These are phyloP conservation scores for Nymphaea colorata DNA, from an alignment of 164 flowering plant genomes.

Conservation along the genomic window DNA sequence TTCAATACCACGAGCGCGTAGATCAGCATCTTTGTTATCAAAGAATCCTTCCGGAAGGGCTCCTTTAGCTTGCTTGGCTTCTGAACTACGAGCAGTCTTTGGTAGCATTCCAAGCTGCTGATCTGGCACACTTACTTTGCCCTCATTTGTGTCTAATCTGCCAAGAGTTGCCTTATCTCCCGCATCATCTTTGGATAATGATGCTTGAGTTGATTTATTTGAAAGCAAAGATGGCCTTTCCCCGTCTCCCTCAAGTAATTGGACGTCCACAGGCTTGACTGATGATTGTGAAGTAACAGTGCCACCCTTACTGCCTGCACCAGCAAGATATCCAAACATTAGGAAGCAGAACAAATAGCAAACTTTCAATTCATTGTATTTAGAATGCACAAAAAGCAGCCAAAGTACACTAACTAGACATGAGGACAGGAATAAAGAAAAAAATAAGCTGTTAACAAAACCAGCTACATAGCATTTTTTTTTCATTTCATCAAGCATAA, in stretches of 20 bases:
- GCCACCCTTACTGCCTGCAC: constrained; percentile 5
- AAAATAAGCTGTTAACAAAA: too few relatives aligned
- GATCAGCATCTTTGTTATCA: constrained; percentile 90
- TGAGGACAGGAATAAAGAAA: too few relatives aligned
- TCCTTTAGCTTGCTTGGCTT: constrained; percentile 47
- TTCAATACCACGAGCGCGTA: constrained; percentile 86
- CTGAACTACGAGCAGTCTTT: constrained; percentile 17
- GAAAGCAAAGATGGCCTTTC: constrained; percentile 7
- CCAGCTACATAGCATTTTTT: too few relatives aligned
- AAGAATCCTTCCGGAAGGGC: constrained; percentile 89
- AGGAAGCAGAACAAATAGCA: too few relatives aligned
- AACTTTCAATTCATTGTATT: too few relatives aligned
- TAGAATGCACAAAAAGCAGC: too few relatives aligned
- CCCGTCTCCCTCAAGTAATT: background rate
- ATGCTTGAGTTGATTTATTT: constrained; percentile 6
- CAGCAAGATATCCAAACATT: background rate
- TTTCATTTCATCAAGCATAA: too few relatives aligned
- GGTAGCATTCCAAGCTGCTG: constrained; percentile 12
- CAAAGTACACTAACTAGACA: too few relatives aligned
- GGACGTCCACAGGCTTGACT: constrained; percentile 8
- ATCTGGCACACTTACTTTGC: constrained; percentile 11
- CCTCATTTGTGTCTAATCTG: constrained; percentile 6
- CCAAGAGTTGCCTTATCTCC: constrained; percentile 12
- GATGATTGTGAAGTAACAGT: constrained; percentile 3
- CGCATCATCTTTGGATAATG: constrained; percentile 7